Conservation (phyloP, 345 rosid species). For the Populus ilicifolia region DNA sequence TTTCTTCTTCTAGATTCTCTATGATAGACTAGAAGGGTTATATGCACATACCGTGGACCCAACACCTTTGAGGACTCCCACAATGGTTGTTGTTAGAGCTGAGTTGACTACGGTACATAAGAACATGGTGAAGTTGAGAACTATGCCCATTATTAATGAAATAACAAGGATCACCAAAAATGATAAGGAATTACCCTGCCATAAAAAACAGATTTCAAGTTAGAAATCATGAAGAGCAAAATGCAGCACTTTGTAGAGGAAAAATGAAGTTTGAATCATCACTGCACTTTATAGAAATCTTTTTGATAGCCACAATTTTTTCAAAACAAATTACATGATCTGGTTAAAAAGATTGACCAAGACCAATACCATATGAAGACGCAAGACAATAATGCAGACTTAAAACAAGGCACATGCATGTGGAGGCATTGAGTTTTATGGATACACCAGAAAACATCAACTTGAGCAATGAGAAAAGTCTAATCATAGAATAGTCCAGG, state of each 20-base stretch:
- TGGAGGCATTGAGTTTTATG: neutral
- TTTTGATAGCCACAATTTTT: neutral
- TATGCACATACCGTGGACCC: constrained; percentile 73
- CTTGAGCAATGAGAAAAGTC: neutral
- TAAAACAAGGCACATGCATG: neutral
- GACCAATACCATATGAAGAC: neutral
- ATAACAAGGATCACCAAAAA: constrained; percentile 61
- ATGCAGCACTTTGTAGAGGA: neutral
- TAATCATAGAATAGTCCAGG: neutral
- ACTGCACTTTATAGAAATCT: neutral
- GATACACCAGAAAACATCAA: neutral
- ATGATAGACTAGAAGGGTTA: neutral
- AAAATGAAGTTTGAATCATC: neutral
- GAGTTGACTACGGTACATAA: constrained; percentile 95
- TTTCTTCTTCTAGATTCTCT: neutral
- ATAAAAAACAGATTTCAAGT: constrained; percentile 14
- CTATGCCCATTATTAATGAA: constrained; percentile 88
- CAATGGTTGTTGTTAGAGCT: constrained; percentile 93
- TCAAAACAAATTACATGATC: neutral
- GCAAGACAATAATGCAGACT: neutral
- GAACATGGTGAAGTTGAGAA: constrained; percentile 95
- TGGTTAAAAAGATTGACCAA: neutral
- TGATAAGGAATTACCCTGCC: constrained; percentile 72
- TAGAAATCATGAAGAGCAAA: constrained; percentile 1
- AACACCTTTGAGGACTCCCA: constrained; percentile 96